Evolutionary conservation across 495 filamentous ascomycete species (phyloP).

Genomic region (Daldinia grandis): DNA sequence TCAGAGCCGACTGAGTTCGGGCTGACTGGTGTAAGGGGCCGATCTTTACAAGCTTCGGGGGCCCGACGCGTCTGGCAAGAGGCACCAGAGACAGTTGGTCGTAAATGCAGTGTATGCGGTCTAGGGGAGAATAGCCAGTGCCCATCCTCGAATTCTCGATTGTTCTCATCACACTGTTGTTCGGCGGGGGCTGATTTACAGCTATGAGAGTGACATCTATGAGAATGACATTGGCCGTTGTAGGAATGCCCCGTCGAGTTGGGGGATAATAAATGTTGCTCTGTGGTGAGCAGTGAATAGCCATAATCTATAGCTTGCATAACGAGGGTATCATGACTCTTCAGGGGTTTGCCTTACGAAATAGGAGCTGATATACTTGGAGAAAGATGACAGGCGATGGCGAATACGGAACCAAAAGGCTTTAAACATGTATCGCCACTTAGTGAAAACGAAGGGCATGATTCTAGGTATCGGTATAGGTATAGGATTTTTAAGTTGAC

Average conservation of each 20-base stretch:
- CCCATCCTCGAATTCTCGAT: slow-evolving; percentile 39
- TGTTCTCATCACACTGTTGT: slow-evolving; percentile 41
- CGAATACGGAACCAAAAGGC: slow-evolving; percentile 26
- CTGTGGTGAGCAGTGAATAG: slow-evolving; percentile 5
- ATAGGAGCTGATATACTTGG: slow-evolving; percentile 24
- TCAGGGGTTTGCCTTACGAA: slow-evolving; percentile 20
- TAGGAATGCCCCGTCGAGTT: slow-evolving; percentile 29
- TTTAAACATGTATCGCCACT: slow-evolving; percentile 36
- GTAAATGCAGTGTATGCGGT: slow-evolving; percentile 11
- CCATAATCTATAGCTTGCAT: slow-evolving; percentile 28
- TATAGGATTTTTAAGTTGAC: background rate
- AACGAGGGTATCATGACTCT: slow-evolving; percentile 26
- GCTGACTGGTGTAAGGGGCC: slow-evolving; percentile 32
- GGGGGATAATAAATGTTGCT: slow-evolving; percentile 23
- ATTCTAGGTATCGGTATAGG: slow-evolving; percentile 17
- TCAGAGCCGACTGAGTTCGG: slow-evolving; percentile 26
- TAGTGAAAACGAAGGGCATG: slow-evolving; percentile 25
- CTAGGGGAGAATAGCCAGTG: slow-evolving; percentile 26
- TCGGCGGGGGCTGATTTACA: slow-evolving; percentile 38
- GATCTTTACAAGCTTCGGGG: slow-evolving; percentile 29
- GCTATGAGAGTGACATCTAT: slow-evolving; percentile 36
- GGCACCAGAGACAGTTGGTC: slow-evolving; percentile 15
- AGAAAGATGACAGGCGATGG: slow-evolving; percentile 23
- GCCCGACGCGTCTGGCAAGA: slow-evolving; percentile 20
- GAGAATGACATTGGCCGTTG: slow-evolving; percentile 8